Base-by-base conservation (phyloP, 2,329 filamentous ascomycete species). In the Ascochyta pisi region DNA sequence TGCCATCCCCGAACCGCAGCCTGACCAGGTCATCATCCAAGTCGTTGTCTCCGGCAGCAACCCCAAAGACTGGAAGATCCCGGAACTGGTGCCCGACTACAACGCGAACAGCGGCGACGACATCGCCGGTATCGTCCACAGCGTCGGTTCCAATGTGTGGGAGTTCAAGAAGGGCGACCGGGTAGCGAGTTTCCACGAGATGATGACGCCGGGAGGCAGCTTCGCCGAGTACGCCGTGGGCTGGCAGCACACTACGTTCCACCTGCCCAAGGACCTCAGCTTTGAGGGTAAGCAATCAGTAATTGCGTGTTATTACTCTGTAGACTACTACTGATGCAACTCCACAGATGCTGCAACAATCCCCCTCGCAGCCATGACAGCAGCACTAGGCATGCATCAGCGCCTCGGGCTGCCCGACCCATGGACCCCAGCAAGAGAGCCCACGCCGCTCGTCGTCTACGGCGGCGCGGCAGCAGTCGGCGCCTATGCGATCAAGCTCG, bases 151-250 rank as follows among this genome's bases (percentile, higher is more conserved):
- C 37, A 77, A 82, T 34, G 84, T 87, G 2, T 79, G 72, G 52
- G 84, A 86, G 62, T 87, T 87, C 78, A 81, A 81, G 57, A 73
- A 75, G 0, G 84, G 84, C 29, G 84, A 86, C 69, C 79, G 83
- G 15, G 84, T 86, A 1, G 81, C 82, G 8, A 82, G 81, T 3
- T 84, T 85, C 74, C 79, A 82, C 59, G 75, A 84, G 58, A 86
- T 88, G 79, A 62, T 72, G 39, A 73, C 74, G 0, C 76, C 80
- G 0, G 67, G 78, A 33, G 86, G 86, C 2, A 80, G 77, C 7
- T 89, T 82, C 57, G 86, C 86, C 3, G 85, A 88, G 65, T 89
- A 88, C 61, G 83, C 84, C 3, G 72, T 88, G 10, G 81, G 82
- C 0, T 82, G 78, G 72, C 78, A 80, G 31, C 77, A 83, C 62